Evolutionary conservation across 1,284 basidiomycete species (phyloP), one percentile per base, ranked within the genome.

Genomic region (Microbotryomycetes sp.): DNA sequence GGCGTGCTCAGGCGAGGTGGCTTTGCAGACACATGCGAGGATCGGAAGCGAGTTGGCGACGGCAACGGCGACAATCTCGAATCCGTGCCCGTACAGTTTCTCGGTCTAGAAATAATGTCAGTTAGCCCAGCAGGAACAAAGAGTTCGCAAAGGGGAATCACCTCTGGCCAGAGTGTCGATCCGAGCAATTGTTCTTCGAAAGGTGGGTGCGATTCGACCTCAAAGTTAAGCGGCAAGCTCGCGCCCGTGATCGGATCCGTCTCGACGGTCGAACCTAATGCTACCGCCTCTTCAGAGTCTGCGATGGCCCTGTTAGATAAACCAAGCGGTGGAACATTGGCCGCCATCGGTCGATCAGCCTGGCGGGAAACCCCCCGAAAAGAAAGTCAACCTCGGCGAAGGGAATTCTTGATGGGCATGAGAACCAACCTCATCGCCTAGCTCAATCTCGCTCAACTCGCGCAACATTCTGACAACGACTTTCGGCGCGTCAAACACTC

Each of bases 11-110:
- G 86, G 76, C 16, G 84, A 84, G 0, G 88, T 90, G 0, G 96
- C 86, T 73, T 87, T 89, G 78, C 92, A 97, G 3, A 91, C 87
- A 1, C 91, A 93, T 0, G 93, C 96, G n/a, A 97, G 80, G 41
- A 90, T 76, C 48, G 80, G 78, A 26, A 82, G 83, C 4, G 81
- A 81, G 54, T 81, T 82, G 0, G 91, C 93, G 0, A 85, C 80
- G 0, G 85, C 83, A 3, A 94, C 77, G 0, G 87, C 82, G 56
- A 91, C 86, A 4, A 91, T 87, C 81, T 98, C 96, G 73, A 97
- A 97, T 31, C 92, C 92, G 75, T 98, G 96, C 1, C 94, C 96
- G 74, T 97, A 99, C 2, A 99, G 79, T 75, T 98, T 99, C 73
- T 98, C 94, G 1, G 86, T 70, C 65, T 64, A 55, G 5, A 45